These are phyloP conservation scores for Tephrocybe rancida DNA, from an alignment of 768 basidiomycete genomes.

Conservation along the genomic window DNA sequence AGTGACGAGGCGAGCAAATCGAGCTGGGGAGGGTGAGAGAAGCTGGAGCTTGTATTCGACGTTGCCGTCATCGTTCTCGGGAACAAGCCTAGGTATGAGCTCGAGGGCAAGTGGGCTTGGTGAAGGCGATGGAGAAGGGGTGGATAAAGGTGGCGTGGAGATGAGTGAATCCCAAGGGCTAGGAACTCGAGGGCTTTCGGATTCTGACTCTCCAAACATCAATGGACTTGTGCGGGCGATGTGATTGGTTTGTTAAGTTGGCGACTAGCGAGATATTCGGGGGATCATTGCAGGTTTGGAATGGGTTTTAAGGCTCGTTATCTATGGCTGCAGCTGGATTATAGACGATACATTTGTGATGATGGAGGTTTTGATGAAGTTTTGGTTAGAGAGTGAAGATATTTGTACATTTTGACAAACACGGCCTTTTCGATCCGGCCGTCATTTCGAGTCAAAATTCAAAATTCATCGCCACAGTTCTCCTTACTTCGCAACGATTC, in stretches of 20 bases:
- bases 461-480: too few species aligned
- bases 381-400: too few species aligned
- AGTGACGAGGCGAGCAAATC: conserved; percentile 85
- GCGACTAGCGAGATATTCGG: conserved; percentile 27
- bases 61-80: conserved; percentile 85
- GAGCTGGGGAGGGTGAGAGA: conserved; percentile 71
- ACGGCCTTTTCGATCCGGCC: too few species aligned
- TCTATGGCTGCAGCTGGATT: not conserved
- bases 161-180: conserved; percentile 84
- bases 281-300: conserved; percentile 27
- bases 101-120: conserved; percentile 33
- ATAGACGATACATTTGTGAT: conserved; percentile 11
- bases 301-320: not conserved
- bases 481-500: too few species aligned
- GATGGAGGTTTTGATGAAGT: not conserved
- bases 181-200: conserved; percentile 76
- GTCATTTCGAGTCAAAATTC: too few species aligned
- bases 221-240: too few species aligned
- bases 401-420: too few species aligned
- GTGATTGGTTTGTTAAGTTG: not conserved
- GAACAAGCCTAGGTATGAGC: conserved; percentile 66
- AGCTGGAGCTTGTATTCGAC: conserved; percentile 96
- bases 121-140: conserved; percentile 41
- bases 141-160: conserved; percentile 51
- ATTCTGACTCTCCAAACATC: conserved; percentile 88